These are phyloP conservation scores for Debaryomyces udenii DNA, from an alignment of 1,139 yeast species.

Conservation along the genomic window DNA sequence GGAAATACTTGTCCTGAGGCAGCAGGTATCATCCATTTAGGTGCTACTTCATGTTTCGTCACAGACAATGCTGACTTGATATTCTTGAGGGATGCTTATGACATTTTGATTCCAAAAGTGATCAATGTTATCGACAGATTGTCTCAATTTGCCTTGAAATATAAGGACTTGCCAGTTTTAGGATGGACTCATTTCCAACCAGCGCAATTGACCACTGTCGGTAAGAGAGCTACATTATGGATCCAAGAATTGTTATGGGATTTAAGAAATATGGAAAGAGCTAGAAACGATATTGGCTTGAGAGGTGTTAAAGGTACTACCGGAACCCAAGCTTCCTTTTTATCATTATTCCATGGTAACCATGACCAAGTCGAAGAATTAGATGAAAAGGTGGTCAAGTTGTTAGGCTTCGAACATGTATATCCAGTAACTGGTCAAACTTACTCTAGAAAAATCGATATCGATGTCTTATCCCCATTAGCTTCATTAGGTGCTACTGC, in stretches of 20 bases:
- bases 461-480: constrained; percentile 89
- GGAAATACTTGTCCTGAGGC: constrained; percentile 95
- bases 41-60: constrained; percentile 97
- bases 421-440: constrained; percentile 99
- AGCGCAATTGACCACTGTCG: constrained; percentile 97
- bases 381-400: constrained; percentile 89
- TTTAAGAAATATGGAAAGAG: constrained; percentile 91
- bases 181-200: constrained; percentile 99
- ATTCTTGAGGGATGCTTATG: constrained; percentile 94
- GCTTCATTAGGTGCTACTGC: constrained; percentile 96
- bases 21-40: constrained; percentile 96
- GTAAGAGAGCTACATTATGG: constrained; percentile 98
- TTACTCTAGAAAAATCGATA: constrained; percentile 95
- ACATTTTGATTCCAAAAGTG: constrained; percentile 86
- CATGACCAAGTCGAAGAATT: constrained; percentile 93
- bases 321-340: constrained; percentile 97
- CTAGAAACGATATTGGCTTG: constrained; percentile 93
- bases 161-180: constrained; percentile 94
- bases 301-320: constrained; percentile 99
- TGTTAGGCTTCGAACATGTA: constrained; percentile 90
- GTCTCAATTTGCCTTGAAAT: constrained; percentile 81
- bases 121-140: constrained; percentile 94
- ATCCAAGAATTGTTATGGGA: constrained; percentile 98
- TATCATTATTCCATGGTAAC: constrained; percentile 92
- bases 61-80: constrained; percentile 98